Base-by-base conservation (phyloP, 768 basidiomycete species). In the Terana coerulea region DNA sequence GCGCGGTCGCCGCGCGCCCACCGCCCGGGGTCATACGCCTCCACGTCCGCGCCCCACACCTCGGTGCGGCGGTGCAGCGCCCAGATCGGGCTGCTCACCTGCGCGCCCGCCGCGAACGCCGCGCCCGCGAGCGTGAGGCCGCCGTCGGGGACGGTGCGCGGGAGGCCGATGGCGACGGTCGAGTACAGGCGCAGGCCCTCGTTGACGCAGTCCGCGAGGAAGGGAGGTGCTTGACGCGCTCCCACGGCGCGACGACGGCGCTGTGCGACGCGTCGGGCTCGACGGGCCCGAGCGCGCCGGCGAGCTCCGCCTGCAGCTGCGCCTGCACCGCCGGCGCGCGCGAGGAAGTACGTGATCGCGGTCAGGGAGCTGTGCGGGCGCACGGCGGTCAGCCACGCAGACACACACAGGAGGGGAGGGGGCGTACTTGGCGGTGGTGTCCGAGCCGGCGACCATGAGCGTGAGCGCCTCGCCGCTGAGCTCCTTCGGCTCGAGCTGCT, bases 111-210 rank as follows among this genome's bases (percentile, higher is more conserved):
- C 8, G 53, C 54, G 44, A 67, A 64, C 21, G 45, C 55, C 31
- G 52, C 34, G 24, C 60, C 61, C 6, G 47, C 40, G 11, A 66
- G 49, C 1, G 42, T 55, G 21, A 64, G 53, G 7, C 59, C 62
- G 1, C 57, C 63, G 11, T 31, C 53, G 4, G 65, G 65, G 1
- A 67, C 64, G 22, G 61, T 53, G 21, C 66, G 58, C 1, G 66
- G 64, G 1, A 67, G 53, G 3, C 65, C 65, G 14, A 63, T 57
- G 2, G 62, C 66, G 30, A 59, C 59, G 28, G 64, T 64, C 7
- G 65, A 63, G 48, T 64, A 61, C 15, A 69, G 52, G n/a, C 68
- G 60, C 14, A 67, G 57, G 2, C 59, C 65, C 42, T 69, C 66
- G 42, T 64, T 58, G 49, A 69, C 67, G 29, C 60, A 61, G 22